Base-by-base conservation (phyloP, 768 basidiomycete genomes). In the Gautieria morchelliformis region DNA sequence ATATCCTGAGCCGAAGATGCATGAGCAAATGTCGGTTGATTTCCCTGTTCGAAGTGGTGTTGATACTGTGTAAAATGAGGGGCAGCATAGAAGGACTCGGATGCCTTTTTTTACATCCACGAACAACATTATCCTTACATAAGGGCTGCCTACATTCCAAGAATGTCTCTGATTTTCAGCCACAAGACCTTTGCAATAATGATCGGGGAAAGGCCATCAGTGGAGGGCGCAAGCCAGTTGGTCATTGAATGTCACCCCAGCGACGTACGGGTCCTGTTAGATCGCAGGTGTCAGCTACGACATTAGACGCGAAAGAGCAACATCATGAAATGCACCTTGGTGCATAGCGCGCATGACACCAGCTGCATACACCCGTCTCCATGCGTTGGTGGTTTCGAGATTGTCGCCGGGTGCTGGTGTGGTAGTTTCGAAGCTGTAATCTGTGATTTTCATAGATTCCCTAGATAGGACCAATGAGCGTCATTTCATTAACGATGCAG, bases 361-460 rank as follows among this genome's bases (percentile, higher is more conserved):
- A 37, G 27, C 8, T n/a, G 27, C 45, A 39, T 27, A 56, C 14
- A 22, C 42, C 12, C 55, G 42, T 4, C 22, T 24, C 44, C 42
- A 56, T 17, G 42, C 46, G 11, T 41, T 27, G 24, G 46, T 19
- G 0, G 44, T 3, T 2, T 11, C 30, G 15, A 48, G 42, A 56
- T 48, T 33, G 42, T 64, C 63, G 8, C 63, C 63, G 10, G 41
- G 24, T 17, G 52, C 37, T 10, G 62, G 63, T 5, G 22, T 47
- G 10, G 63, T 64, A 20, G 45, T 61, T 19, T 56, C 33, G 15
- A 40, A 55, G 7, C 41, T 59, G 53, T 64, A 64, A 53, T 63
- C 63, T 52, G 30, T 46, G 37, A 44, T 9, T 47, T 56, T 56
- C 30, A 24, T 33, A n/a, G 30, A n/a, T 15, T 46, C 45, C 55